Percentiles rank a stretch among this genome's conserved stretches.
These are phyloP conservation scores for Aspergillus steynii DNA, from an alignment of 495 filamentous ascomycete species.

Conservation along the genomic window DNA sequence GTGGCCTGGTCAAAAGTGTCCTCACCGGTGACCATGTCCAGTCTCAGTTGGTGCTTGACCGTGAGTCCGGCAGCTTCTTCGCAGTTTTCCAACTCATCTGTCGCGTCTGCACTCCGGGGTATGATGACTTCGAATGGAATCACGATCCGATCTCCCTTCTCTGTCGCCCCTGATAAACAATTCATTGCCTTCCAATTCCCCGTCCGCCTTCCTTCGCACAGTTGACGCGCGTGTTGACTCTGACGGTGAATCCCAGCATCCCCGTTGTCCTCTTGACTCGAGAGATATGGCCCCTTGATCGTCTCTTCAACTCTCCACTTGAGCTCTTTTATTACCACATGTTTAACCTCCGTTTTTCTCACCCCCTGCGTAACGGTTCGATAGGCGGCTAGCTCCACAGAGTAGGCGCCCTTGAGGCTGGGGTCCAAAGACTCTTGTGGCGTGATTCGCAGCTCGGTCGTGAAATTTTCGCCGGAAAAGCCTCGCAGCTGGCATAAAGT, in stretches of 20 bases:
- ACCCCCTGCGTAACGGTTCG: constrained; percentile 8
- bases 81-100: not conserved
- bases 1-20: constrained; percentile 15
- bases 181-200: constrained; percentile 7
- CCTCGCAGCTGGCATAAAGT: not conserved
- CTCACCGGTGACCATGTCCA: constrained; percentile 17
- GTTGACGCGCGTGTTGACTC: not conserved
- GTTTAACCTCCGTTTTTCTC: constrained; percentile 10
- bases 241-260: not conserved
- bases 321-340: constrained; percentile 11
- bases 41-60: constrained; percentile 10
- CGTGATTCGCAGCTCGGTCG: not conserved
- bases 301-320: constrained; percentile 15
- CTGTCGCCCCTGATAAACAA: not conserved
- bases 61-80: constrained; percentile 6
- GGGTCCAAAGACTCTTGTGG: not conserved
- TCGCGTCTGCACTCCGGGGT: not conserved
- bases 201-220: not conserved
- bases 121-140: constrained; percentile 6
- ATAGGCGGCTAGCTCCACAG: not conserved
- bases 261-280: not conserved
- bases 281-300: constrained; percentile 1
- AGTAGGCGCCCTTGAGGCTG: not conserved
- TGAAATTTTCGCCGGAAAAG: constrained; percentile 2
- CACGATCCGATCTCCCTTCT: not conserved